Conservation (phyloP, 352 stramenopile species). For the Phytophthora litchii region DNA sequence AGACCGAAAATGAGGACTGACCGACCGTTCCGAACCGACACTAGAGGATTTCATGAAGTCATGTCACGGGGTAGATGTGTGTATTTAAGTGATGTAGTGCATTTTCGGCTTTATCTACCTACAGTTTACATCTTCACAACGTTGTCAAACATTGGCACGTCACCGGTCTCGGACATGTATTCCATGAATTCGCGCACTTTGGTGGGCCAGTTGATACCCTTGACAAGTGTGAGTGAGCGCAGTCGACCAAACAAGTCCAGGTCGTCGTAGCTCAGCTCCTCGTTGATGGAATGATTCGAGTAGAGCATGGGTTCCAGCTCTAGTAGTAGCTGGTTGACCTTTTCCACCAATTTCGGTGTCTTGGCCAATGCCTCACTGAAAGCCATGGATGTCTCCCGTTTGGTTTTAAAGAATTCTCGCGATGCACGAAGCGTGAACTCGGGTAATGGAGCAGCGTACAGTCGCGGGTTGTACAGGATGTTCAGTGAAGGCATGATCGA, state of each 20-base stretch:
- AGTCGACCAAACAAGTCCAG: slow-evolving; percentile 51
- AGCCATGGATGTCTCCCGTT: slow-evolving; percentile 43
- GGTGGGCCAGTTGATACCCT: slow-evolving; percentile 48
- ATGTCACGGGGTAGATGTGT: not conserved
- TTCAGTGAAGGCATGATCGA: slow-evolving; percentile 29
- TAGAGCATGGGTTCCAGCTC: slow-evolving; percentile 45
- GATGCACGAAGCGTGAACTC: slow-evolving; percentile 47
- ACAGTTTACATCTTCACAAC: slow-evolving; percentile 51
- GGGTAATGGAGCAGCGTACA: slow-evolving; percentile 39
- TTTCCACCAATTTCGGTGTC: slow-evolving; percentile 38
- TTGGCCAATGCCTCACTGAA: slow-evolving; percentile 44
- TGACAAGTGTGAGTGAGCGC: slow-evolving; percentile 52
- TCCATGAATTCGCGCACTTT: slow-evolving; percentile 57
- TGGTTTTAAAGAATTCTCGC: slow-evolving; percentile 47
- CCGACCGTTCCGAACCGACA: slow-evolving; percentile 40
- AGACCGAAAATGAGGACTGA: slow-evolving; percentile 10
- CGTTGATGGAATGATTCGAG: slow-evolving; percentile 47
- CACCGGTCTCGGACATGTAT: slow-evolving; percentile 38
- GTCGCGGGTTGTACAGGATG: slow-evolving; percentile 45
- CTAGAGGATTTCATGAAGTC: slow-evolving; percentile 15
- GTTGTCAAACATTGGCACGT: slow-evolving; percentile 45
- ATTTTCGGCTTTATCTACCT: not conserved
- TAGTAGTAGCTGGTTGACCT: slow-evolving; percentile 42
- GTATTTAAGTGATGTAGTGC: not conserved
- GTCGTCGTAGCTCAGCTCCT: slow-evolving; percentile 58